Percentiles rank a stretch among this genome's conserved stretches.
These are phyloP conservation scores for Lipomyces orientalis DNA, from an alignment of 805 yeast species.

Conservation along the genomic window DNA sequence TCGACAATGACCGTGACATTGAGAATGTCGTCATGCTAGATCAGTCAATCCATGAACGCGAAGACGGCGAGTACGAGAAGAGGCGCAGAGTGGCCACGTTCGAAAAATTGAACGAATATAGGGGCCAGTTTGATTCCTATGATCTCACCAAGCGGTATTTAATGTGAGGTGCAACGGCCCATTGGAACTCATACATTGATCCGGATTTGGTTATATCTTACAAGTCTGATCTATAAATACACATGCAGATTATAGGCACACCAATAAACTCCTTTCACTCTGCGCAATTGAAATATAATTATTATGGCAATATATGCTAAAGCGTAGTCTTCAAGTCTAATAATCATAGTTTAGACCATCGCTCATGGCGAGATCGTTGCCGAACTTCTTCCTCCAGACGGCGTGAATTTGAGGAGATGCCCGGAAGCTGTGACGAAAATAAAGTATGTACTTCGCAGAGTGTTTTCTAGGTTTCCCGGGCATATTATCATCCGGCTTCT, in stretches of 20 bases:
- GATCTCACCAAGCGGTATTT: conserved; percentile 34
- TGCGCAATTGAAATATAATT: not conserved
- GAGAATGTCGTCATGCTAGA: conserved; percentile 22
- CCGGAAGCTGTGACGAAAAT: conserved; percentile 2
- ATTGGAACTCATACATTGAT: not conserved
- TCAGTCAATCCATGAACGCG: conserved; percentile 21
- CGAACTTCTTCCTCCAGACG: conserved; percentile 3
- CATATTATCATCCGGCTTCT: not conserved
- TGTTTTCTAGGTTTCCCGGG: not conserved
- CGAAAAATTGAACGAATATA: conserved; percentile 20
- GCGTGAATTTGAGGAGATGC: not conserved
- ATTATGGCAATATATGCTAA: not conserved
- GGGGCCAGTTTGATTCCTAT: conserved; percentile 35
- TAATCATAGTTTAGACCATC: not conserved
- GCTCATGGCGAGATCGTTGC: not conserved
- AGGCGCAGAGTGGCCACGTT: conserved; percentile 24
- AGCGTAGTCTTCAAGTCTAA: not conserved
- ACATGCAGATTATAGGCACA: not conserved
- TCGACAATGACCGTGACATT: conserved; percentile 13
- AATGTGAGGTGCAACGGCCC: not conserved
- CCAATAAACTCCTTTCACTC: not conserved
- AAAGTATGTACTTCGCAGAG: not conserved
- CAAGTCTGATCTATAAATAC: not conserved
- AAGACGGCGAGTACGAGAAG: conserved; percentile 31
- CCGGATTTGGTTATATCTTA: not conserved